A percentile compares a stretch with the other conserved stretches of the same genome.
Evolutionary conservation across 129 eudicot species (phyloP).

Genomic region (Flaveria linearis): DNA sequence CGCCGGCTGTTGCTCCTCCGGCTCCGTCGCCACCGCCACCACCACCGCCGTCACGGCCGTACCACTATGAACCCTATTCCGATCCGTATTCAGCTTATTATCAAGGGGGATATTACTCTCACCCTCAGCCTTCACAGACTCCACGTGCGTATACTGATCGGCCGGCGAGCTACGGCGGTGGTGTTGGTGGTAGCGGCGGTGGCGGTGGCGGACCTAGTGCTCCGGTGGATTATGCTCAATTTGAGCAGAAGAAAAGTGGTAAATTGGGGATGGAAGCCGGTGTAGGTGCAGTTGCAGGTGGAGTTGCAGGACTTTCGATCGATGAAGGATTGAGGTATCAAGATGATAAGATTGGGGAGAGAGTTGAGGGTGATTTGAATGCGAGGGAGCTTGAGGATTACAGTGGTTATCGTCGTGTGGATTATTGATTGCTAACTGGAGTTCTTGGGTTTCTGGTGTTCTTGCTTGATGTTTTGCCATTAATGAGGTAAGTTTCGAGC

Average conservation of each 20-base stretch:
- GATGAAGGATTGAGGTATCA: constrained; percentile 72
- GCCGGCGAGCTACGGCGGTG: constrained; percentile 41
- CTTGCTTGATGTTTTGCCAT: background rate
- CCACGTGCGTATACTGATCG: constrained; percentile 54
- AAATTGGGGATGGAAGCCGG: constrained; percentile 49
- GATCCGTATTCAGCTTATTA: constrained; percentile 68
- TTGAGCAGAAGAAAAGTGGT: constrained; percentile 48
- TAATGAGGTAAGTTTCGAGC: constrained; percentile 26
- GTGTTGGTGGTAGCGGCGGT: constrained; percentile 26
- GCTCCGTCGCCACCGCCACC: constrained; percentile 42
- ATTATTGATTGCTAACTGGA: constrained; percentile 40
- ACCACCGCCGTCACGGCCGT: constrained; percentile 44
- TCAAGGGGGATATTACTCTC: constrained; percentile 50
- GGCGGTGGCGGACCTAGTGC: constrained; percentile 72
- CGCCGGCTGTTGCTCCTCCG: constrained; percentile 32
- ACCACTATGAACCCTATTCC: constrained; percentile 45
- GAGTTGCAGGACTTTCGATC: constrained; percentile 63
- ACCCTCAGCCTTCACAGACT: constrained; percentile 45
- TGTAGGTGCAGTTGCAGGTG: constrained; percentile 72
- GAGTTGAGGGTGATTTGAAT: constrained; percentile 49
- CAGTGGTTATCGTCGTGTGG: constrained; percentile 52
- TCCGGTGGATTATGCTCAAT: constrained; percentile 64
- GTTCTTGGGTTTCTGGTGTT: constrained; percentile 15
- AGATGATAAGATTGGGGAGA: constrained; percentile 59
- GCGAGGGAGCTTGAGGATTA: constrained; percentile 60